Conservation (phyloP, 768 basidiomycete species). For the Russula sp. region DNA sequence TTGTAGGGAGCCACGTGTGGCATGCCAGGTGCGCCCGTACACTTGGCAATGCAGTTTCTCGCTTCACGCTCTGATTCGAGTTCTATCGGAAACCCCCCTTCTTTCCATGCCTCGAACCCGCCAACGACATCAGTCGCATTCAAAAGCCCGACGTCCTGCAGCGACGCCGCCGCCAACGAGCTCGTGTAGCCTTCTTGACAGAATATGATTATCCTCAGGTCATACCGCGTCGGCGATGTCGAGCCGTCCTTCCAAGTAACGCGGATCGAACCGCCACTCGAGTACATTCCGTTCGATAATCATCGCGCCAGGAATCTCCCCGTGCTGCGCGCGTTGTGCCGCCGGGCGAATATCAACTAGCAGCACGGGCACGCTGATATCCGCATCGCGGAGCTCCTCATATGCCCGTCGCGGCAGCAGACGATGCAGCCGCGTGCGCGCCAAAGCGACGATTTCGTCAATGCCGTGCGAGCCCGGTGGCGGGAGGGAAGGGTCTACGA, state of each 20-base stretch:
- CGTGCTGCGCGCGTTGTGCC: conserved; percentile 54
- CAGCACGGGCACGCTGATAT: conserved; percentile 58
- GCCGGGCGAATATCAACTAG: conserved; percentile 76
- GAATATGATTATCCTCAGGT: conserved; percentile 69
- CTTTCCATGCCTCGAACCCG: conserved; percentile 70
- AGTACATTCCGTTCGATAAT: conserved; percentile 73
- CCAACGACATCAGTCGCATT: conserved; percentile 79
- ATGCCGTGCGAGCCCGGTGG: conserved; percentile 65
- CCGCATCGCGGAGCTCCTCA: conserved; percentile 49
- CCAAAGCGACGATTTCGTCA: conserved; percentile 52
- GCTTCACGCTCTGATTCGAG: conserved; percentile 14
- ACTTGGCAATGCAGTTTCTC: not conserved
- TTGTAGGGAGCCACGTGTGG: not conserved
- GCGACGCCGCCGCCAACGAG: conserved; percentile 65
- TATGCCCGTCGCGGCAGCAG: conserved; percentile 58
- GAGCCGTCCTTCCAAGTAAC: conserved; percentile 50
- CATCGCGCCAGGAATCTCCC: conserved; percentile 64
- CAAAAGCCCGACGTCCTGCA: conserved; percentile 66
- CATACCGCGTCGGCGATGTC: conserved; percentile 71
- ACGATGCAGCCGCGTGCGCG: conserved; percentile 63
- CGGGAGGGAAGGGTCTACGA: conserved; percentile 58
- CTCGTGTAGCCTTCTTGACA: conserved; percentile 73
- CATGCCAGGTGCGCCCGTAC: too few species aligned
- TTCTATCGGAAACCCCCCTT: conserved; percentile 55
- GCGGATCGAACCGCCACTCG: conserved; percentile 80